Base-by-base conservation (phyloP, 306 rosid genomes). In the Malus sylvestris region DNA sequence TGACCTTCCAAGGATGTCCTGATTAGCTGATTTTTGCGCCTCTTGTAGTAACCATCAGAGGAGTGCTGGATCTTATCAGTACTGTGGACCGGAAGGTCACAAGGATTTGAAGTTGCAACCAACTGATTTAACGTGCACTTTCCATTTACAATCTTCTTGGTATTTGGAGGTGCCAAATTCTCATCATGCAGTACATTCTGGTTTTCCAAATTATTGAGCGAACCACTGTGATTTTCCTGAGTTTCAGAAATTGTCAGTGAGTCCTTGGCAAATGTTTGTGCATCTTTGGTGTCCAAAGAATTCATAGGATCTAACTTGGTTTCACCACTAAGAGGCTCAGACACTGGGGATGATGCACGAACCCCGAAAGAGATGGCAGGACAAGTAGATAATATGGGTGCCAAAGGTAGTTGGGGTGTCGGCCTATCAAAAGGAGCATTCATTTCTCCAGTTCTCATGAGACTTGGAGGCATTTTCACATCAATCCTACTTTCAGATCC, bases 41-140 rank as follows among this genome's bases (percentile, higher is more conserved):
- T 88, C 91, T 95, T 95, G 90, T 85, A 92, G 85, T 95, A 92
- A 76, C 91, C 87, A 83, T 92, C 98, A 29, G 85, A 85, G 72
- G 81, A 78, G 64, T 88, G 62, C 81, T 83, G 91, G 70, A 75
- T 78, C 18, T 88, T 88, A 76, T 81, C 89, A 76, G 87, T 87
- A 80, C 75, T 74, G 49, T 78, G 69, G 32, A 71, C 77, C 63
- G 87, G 77, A 55, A 72, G 77, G 79, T 85, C 92, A 83, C 75
- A 52, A 64, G 92, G 81, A 83, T 79, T 88, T 52, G 97, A 85
- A 67, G 92, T 76, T 66, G 97, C 96, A 78, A 95, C 93, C 92
- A 95, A 78, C 72, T 89, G 97, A 86, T 92, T 92, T 82, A 91
- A 88, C 83, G 90, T 90, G 76, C 86, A 89, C 86, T 92, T 95